phyloP scores from a whole-genome alignment of 345 rosid genomes.

The Ceriops decandra region DNA sequence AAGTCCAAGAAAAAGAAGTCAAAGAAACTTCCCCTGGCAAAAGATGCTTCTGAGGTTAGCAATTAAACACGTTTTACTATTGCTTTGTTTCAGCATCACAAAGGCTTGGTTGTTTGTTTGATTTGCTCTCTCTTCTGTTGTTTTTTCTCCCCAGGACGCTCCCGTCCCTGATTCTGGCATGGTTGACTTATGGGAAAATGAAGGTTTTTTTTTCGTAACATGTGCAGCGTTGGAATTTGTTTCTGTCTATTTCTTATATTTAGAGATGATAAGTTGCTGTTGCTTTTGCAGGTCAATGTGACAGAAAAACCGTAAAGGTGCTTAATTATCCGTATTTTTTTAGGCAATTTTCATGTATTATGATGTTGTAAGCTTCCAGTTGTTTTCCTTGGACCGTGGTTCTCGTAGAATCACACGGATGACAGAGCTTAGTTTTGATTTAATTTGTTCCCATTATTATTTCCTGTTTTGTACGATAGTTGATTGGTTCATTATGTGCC shows the following conservation, averaged over 20 bases:
- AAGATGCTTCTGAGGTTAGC: constrained; percentile 37
- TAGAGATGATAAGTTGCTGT: not conserved
- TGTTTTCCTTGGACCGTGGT: too few species aligned
- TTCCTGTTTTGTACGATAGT: not conserved
- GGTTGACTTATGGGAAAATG: constrained; percentile 63
- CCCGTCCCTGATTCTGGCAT: constrained; percentile 37
- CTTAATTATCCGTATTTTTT: not conserved
- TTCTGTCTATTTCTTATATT: not conserved
- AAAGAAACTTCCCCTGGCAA: constrained; percentile 20
- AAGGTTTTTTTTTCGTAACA: constrained; percentile 37
- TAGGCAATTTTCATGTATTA: too few species aligned
- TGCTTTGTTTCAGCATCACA: not conserved
- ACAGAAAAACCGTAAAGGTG: constrained; percentile 54
- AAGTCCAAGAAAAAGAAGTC: constrained; percentile 31
- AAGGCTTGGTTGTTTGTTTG: not conserved
- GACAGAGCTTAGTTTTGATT: not conserved
- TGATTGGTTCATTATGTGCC: not conserved
- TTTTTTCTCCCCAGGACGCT: constrained; percentile 33
- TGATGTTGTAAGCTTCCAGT: too few species aligned
- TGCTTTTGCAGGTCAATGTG: constrained; percentile 39
- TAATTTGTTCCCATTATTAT: not conserved
- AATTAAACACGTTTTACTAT: not conserved
- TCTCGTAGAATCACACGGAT: too few species aligned
- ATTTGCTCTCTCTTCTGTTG: constrained; percentile 7
- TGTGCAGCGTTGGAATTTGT: not conserved